A percentile compares a stretch with the other conserved stretches of the same genome.
Evolutionary conservation across 1,284 basidiomycete species (phyloP).

Genomic region (Puccinia coronata): DNA sequence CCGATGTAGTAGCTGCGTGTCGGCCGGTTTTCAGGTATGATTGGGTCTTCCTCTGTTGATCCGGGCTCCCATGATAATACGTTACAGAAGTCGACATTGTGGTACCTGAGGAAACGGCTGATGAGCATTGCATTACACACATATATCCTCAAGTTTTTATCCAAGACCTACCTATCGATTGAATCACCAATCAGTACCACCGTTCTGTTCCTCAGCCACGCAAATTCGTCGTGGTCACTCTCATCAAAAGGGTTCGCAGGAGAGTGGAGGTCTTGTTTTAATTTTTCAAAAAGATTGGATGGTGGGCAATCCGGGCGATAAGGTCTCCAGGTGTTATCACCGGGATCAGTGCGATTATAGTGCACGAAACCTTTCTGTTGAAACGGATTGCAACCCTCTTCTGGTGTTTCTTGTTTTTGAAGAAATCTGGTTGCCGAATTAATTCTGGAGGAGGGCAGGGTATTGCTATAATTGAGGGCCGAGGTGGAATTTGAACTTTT

Average conservation of each 20-base stretch:
- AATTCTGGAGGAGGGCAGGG: constrained; percentile 25
- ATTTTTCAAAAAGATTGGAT: constrained; percentile 17
- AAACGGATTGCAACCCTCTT: constrained; percentile 30
- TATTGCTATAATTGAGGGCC: neutral
- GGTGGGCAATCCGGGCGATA: neutral
- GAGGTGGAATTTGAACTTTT: too few species aligned
- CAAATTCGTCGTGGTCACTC: neutral
- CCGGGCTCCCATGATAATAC: constrained; percentile 31
- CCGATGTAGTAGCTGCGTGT: constrained; percentile 33
- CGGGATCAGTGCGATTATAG: neutral
- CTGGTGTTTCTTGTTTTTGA: too few species aligned
- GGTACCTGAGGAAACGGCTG: constrained; percentile 1
- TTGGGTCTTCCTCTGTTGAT: constrained; percentile 4
- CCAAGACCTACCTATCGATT: constrained; percentile 28
- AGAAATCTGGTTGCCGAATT: neutral
- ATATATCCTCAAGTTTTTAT: neutral
- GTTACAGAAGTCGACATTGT: constrained; percentile 43
- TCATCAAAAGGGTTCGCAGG: neutral
- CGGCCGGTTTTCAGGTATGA: constrained; percentile 4
- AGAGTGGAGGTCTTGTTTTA: constrained; percentile 13
- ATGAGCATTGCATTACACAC: neutral
- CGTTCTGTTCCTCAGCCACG: constrained; percentile 39
- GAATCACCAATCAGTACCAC: constrained; percentile 44
- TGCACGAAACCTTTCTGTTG: constrained; percentile 29
- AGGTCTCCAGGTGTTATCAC: constrained; percentile 40